Conservation (phyloP, 108 stramenopile genomes). For the Epithemia pelagica region DNA sequence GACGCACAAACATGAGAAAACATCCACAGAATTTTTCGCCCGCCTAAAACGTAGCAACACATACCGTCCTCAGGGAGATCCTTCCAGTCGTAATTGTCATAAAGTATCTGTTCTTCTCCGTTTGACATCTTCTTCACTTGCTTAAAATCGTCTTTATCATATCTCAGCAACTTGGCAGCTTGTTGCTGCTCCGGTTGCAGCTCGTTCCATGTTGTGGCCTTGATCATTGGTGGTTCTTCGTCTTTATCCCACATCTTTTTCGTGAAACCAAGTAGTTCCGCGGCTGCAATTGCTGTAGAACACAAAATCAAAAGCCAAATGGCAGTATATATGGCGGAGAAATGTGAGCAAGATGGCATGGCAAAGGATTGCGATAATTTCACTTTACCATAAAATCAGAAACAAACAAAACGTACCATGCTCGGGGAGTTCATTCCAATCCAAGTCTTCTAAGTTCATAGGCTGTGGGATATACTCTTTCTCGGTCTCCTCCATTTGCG, state of each 20-base stretch:
- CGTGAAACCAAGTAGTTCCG: not conserved
- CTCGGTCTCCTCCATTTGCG: not conserved
- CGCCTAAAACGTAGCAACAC: too few relatives aligned
- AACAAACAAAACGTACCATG: not conserved
- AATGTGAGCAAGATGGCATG: too few relatives aligned
- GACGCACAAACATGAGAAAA: too few relatives aligned
- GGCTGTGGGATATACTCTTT: not conserved
- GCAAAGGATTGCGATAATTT: too few relatives aligned
- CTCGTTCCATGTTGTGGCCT: conserved; percentile 47
- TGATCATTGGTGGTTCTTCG: conserved; percentile 95
- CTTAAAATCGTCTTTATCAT: not conserved
- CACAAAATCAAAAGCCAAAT: too few relatives aligned
- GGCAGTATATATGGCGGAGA: too few relatives aligned
- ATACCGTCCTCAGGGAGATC: not conserved
- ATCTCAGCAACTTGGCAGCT: not conserved
- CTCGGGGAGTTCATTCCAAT: not conserved
- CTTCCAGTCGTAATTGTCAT: not conserved
- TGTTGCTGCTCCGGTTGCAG: not conserved
- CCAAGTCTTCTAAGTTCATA: not conserved
- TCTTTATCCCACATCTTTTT: conserved; percentile 91
- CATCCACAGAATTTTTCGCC: too few relatives aligned
- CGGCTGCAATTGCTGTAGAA: not conserved
- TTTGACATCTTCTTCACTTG: not conserved
- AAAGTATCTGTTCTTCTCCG: not conserved
- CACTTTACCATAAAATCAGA: too few relatives aligned